Conservation (phyloP, 2,329 filamentous ascomycete genomes). For the Hypocreales sp. region DNA sequence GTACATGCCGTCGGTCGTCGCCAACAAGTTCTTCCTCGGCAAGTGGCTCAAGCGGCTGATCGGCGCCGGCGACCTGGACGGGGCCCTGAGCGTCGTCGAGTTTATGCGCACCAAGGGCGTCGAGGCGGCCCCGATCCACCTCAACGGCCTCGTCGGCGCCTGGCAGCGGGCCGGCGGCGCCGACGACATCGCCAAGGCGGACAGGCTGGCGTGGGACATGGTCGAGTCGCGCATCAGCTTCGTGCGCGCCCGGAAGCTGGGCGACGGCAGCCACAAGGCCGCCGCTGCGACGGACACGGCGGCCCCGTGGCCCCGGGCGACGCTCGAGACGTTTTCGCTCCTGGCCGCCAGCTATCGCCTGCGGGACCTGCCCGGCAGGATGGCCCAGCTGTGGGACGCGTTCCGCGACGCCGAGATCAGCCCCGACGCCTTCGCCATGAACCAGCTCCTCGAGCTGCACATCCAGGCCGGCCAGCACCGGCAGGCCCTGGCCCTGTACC, state of each 20-base stretch:
- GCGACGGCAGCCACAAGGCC: background rate
- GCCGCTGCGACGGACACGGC: too few species aligned
- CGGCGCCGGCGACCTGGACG: conserved; percentile 52
- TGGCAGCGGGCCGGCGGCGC: conserved; percentile 51
- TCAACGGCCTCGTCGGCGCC: conserved; percentile 70
- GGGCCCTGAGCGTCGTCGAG: conserved; percentile 56
- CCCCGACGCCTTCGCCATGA: conserved; percentile 62
- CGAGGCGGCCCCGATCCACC: conserved; percentile 53
- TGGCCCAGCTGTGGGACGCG: conserved; percentile 45
- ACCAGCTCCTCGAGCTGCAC: conserved; percentile 56
- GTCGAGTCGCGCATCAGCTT: conserved; percentile 51
- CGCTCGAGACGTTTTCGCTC: conserved; percentile 63
- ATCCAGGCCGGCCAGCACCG: conserved; percentile 41
- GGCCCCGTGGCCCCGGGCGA: conserved; percentile 38
- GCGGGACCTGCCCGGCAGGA: conserved; percentile 38
- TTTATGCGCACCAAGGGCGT: conserved; percentile 60
- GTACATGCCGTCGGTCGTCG: conserved; percentile 30
- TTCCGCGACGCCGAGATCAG: conserved; percentile 48
- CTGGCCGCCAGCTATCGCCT: conserved; percentile 57
- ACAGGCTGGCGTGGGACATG: conserved; percentile 62
- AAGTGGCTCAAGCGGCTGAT: conserved; percentile 83
- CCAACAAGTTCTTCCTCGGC: conserved; percentile 70
- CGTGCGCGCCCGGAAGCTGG: conserved; percentile 30
- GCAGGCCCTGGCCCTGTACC: conserved; percentile 40
- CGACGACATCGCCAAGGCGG: conserved; percentile 42